phyloP scores from a whole-genome alignment of 768 basidiomycete genomes.

The Harrya chromipes region DNA sequence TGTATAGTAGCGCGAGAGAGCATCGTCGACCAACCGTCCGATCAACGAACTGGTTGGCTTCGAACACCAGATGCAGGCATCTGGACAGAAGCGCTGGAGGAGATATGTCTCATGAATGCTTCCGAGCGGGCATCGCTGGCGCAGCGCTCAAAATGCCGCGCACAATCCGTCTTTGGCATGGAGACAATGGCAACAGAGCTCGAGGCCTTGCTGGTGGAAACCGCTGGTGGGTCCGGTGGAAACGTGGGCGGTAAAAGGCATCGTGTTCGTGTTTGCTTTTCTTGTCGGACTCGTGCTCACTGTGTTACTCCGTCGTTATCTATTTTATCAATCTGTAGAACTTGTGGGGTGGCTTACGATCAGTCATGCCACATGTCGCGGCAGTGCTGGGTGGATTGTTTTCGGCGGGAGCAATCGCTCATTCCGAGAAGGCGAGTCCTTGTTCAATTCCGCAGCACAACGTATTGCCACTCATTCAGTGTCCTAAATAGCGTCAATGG shows the following conservation, averaged over 20 bases:
- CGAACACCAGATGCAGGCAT: slow-evolving; percentile 53
- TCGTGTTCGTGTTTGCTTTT: slow-evolving; percentile 19
- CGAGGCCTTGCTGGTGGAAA: slow-evolving; percentile 52
- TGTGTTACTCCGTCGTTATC: slow-evolving; percentile 14
- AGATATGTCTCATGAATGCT: slow-evolving; percentile 43
- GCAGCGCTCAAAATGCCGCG: slow-evolving; percentile 56
- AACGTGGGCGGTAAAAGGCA: slow-evolving; percentile 13
- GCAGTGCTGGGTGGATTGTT: no score
- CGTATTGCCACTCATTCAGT: no score
- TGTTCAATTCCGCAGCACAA: no score
- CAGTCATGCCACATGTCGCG: no score
- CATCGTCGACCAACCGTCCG: slow-evolving; percentile 42
- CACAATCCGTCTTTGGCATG: slow-evolving; percentile 68
- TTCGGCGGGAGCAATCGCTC: no score
- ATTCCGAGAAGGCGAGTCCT: no score
- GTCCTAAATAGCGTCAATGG: no score
- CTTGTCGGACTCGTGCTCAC: slow-evolving; percentile 25
- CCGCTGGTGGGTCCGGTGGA: slow-evolving; percentile 51
- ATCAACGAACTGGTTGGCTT: slow-evolving; percentile 74
- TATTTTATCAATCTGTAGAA: no score
- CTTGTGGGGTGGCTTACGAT: no score
- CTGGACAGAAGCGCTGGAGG: slow-evolving; percentile 69
- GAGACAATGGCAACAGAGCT: slow-evolving; percentile 65
- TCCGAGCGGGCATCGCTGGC: slow-evolving; percentile 38
- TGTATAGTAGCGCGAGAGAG: slow-evolving; percentile 89